A percentile compares a stretch with the other conserved stretches of the same genome.
Conservation (phyloP, 345 rosid genomes). For the Brassica rapa region DNA sequence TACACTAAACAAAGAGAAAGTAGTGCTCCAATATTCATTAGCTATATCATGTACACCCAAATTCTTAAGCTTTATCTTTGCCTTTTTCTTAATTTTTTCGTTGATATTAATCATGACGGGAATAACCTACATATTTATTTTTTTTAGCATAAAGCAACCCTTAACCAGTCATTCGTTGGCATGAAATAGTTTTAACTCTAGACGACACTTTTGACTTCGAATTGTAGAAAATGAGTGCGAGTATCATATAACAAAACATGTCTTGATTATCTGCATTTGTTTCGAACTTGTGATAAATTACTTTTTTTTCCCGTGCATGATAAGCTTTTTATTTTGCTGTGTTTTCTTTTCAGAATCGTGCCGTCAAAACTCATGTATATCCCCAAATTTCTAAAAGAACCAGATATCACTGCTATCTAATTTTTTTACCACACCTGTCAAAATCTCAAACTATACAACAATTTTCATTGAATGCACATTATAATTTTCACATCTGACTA, state of each 20-base stretch:
- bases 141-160: conserved; percentile 16
- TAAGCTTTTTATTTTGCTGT: not conserved
- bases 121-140: not conserved
- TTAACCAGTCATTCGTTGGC: not conserved
- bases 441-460: not conserved
- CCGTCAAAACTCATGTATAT: not conserved
- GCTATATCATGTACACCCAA: conserved; percentile 28
- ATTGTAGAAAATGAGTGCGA: conserved; percentile 7
- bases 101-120: conserved; percentile 20
- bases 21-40: conserved; percentile 31
- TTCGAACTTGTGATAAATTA: not conserved
- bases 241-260: not conserved
- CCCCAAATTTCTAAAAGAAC: not conserved
- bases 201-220: conserved; percentile 42
- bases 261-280: conserved; percentile 2
- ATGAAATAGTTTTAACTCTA: conserved; percentile 26
- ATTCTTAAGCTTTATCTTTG: conserved; percentile 15
- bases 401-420: not conserved
- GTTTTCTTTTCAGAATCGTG: not conserved
- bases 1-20: conserved; percentile 34
- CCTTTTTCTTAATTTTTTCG: not conserved
- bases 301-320: not conserved
- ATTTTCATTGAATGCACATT: not conserved
- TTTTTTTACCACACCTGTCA: not conserved
- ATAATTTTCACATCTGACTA: not conserved